Conservation (phyloP, 345 rosid genomes). For the Raphanus raphanistrum region DNA sequence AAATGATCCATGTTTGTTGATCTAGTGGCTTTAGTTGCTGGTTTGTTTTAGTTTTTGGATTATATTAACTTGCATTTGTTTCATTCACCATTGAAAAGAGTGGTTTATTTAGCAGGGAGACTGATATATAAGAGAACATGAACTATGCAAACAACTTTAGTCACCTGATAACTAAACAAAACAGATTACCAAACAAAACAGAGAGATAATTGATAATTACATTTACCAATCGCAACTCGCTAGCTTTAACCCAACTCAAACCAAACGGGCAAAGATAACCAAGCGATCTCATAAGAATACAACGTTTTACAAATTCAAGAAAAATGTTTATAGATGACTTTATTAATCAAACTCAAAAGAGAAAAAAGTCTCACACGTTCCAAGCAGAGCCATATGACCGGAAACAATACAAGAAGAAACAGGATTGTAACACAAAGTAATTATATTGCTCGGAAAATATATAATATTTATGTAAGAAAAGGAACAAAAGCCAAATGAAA, state of each 20-base stretch:
- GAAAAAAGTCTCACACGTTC: slow-evolving; percentile 25
- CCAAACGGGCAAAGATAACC: slow-evolving; percentile 5
- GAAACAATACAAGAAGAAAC: slow-evolving; percentile 18
- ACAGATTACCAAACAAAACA: background rate
- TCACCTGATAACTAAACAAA: background rate
- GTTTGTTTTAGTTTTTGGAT: background rate
- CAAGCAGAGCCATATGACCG: background rate
- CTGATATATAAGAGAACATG: background rate
- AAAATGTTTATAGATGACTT: background rate
- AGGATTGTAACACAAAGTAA: slow-evolving; percentile 23
- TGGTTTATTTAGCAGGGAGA: background rate
- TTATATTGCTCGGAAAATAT: slow-evolving; percentile 21
- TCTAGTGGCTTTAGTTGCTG: background rate
- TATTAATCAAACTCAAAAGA: slow-evolving; percentile 29
- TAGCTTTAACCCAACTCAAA: slow-evolving; percentile 1
- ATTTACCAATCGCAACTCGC: background rate
- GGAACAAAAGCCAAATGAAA: slow-evolving; percentile 26
- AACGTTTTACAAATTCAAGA: background rate
- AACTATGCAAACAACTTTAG: background rate
- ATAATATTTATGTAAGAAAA: slow-evolving; percentile 13
- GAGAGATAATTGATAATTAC: background rate
- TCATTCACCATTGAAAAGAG: background rate
- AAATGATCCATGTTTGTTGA: background rate
- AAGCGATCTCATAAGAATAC: background rate
- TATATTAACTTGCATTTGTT: background rate